These are phyloP conservation scores for Ceratocystis destructans DNA, from an alignment of 2,329 filamentous ascomycete genomes.

Conservation along the genomic window DNA sequence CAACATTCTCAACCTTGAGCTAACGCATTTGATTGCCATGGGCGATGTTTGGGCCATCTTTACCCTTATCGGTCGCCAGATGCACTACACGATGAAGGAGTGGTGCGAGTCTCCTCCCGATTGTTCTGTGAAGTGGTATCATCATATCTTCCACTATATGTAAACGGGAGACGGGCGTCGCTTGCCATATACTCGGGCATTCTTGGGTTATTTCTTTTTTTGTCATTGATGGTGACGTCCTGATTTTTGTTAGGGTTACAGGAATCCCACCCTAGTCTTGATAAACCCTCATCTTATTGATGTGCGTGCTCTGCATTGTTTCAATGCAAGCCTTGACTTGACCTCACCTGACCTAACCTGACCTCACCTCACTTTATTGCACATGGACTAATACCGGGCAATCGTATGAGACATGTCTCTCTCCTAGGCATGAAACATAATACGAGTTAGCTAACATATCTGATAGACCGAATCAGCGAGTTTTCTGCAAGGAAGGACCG, in stretches of 20 bases:
- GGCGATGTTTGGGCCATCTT: conserved; percentile 15
- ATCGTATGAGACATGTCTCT: too few species aligned
- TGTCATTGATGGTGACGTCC: not conserved
- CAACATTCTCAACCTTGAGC: conserved; percentile 29
- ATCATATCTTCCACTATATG: not conserved
- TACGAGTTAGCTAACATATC: too few species aligned
- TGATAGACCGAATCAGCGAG: too few species aligned
- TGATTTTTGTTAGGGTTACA: not conserved
- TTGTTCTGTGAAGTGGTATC: not conserved
- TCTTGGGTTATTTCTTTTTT: not conserved
- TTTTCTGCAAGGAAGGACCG: too few species aligned
- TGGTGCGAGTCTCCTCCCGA: conserved; percentile 12
- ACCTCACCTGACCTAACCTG: too few species aligned
- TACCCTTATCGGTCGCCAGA: conserved; percentile 9
- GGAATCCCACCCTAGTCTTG: not conserved
- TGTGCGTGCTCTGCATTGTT: too few species aligned
- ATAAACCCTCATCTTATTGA: too few species aligned
- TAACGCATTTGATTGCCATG: conserved; percentile 19
- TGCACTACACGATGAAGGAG: conserved; percentile 17
- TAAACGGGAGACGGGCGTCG: not conserved
- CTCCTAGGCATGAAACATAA: too few species aligned
- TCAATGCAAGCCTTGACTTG: too few species aligned
- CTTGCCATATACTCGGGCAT: not conserved
- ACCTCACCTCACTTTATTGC: too few species aligned
- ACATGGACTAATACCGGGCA: too few species aligned